Evolutionary conservation across 805 yeast genomes (phyloP).

Genomic region (Candida morakotiae): DNA sequence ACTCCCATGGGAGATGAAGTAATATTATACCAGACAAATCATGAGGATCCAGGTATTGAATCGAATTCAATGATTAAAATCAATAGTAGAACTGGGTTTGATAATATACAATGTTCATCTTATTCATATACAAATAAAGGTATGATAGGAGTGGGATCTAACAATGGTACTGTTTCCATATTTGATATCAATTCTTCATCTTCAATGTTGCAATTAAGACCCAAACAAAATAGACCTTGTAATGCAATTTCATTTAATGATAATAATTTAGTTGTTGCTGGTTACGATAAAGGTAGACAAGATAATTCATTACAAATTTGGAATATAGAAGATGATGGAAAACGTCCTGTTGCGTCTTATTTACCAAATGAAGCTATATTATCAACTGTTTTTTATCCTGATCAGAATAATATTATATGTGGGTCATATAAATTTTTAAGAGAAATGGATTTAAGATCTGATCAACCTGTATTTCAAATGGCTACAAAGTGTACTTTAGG

Average conservation of each 20-base stretch:
- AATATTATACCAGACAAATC: constrained; percentile 53
- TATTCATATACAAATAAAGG: constrained; percentile 57
- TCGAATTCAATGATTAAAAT: constrained; percentile 48
- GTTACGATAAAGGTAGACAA: constrained; percentile 72
- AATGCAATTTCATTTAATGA: constrained; percentile 62
- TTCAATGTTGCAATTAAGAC: constrained; percentile 42
- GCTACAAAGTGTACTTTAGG: constrained; percentile 72
- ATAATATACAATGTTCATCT: constrained; percentile 61
- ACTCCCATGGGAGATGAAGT: constrained; percentile 82
- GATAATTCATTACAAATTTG: constrained; percentile 76
- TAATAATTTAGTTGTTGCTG: constrained; percentile 66
- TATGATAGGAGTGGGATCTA: constrained; percentile 67
- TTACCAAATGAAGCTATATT: constrained; percentile 72
- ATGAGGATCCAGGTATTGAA: constrained; percentile 44
- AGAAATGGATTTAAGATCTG: constrained; percentile 69
- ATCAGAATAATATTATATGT: constrained; percentile 52
- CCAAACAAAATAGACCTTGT: constrained; percentile 70
- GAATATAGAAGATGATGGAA: constrained; percentile 64
- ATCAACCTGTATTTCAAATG: constrained; percentile 64
- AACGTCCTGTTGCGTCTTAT: constrained; percentile 52
- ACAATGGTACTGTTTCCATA: constrained; percentile 61
- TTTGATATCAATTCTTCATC: constrained; percentile 51
- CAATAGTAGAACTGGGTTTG: constrained; percentile 59
- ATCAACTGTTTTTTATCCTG: constrained; percentile 64
- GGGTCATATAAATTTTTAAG: constrained; percentile 76